Evolutionary conservation across 768 basidiomycete species (phyloP), one percentile per base, ranked within the genome.

Genomic region (Myochromella boudieri): DNA sequence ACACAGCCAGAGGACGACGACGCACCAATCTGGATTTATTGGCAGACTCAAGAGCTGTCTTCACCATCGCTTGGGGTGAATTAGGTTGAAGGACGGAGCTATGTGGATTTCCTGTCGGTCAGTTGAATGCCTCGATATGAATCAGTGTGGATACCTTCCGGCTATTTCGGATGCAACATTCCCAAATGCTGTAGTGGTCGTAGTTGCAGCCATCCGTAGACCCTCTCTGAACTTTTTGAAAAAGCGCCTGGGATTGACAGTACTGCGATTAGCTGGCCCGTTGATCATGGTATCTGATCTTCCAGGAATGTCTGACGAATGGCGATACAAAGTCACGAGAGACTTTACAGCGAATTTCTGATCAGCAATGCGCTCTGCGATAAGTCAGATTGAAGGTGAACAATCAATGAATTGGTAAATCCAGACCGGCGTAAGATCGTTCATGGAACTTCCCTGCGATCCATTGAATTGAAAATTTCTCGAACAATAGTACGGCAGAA

Each of bases 1-100:
- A n/a, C n/a, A n/a, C 6, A 34, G 33, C 40, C 25, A 24, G 24
- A 37, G 4, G 20, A 26, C 21, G 32, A 45, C 37, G 29, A 52
- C 60, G 24, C 51, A 85, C 84, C 58, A 84, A 61, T 49, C 85
- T 81, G 1, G 85, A 84, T 64, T 91, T 93, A 68, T 89, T 91
- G 1, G 85, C 79, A 1, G 85, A 88, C 51, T 82, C 77, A 14
- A 97, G 68, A 4, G 90, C 88, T 4, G 82, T 84, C 55, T 85
- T 81, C 34, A 95, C 87, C 68, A 87, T 81, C 20, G 86, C 85
- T 59, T 81, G 80, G 0, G 90, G 87, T 1, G 88, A 90, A 60
- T 94, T 93, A 32, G 92, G 92, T 62, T 94, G 91, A 17, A 95
- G 66, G n/a, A 94, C 78, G 29, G 84, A 85, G 49, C 81, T 82